phyloP scores from a whole-genome alignment of 192 early-diverging fungal species.

The Backusella circina region DNA sequence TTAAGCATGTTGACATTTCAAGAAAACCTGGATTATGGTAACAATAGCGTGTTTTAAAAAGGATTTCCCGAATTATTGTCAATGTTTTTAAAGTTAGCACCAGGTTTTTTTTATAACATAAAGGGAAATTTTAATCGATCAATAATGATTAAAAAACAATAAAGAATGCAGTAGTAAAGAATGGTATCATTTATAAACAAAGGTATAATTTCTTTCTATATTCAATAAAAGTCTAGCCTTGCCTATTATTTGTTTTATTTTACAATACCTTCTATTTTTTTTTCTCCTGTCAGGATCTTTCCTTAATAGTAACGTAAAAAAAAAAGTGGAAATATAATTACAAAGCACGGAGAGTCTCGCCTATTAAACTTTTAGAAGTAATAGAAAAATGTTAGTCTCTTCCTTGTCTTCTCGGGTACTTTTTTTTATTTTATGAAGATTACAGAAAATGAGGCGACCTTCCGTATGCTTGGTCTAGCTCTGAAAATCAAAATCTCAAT shows the following conservation, averaged over 20 bases:
- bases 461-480: background rate
- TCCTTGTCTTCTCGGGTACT: background rate
- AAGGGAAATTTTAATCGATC: background rate
- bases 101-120: background rate
- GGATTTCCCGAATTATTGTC: background rate
- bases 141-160: background rate
- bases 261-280: background rate
- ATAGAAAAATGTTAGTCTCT: background rate
- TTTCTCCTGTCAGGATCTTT: background rate
- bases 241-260: background rate
- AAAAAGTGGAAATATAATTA: background rate
- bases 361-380: background rate
- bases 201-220: background rate
- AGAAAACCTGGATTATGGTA: background rate
- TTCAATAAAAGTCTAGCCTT: background rate
- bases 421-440: background rate
- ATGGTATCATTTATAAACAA: background rate
- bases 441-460: background rate
- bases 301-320: background rate
- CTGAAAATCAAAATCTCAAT: background rate
- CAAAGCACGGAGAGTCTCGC: background rate
- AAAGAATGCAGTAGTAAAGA: background rate
- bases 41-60: background rate
- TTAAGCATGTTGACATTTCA: background rate
- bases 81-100: background rate